Base-by-base conservation (phyloP, 1,284 basidiomycete species). In the Marasmius sp. region DNA sequence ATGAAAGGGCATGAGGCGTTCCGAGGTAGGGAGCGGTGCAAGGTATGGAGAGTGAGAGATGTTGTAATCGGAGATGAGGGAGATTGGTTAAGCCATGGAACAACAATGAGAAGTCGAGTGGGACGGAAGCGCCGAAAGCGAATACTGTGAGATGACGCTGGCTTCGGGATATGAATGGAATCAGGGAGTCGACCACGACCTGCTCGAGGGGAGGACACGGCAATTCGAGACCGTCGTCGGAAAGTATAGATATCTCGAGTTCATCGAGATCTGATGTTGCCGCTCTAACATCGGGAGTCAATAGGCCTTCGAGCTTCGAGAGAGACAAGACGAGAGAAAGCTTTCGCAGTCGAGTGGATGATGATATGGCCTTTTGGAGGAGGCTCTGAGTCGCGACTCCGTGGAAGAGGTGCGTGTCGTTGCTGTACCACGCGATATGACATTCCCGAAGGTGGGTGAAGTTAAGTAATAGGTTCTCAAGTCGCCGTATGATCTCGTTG, bases 21-120 rank as follows among this genome's bases (percentile, higher is more conserved):
- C 62, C 62, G 9, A 63, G 62, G 34, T 60, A 50, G 39, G 62
- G 62, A 12, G 36, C 39, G 12, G 39, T 33, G 33, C 49, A 57
- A 2, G 62, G 62, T 16, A 63, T 60, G 20, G 62, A 63, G 11
- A 63, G 54, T n/a, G 62, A 60, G 14, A 63, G 52, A 20, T 55
- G 51, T 36, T 57, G 57, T 16, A 63, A 51, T 7, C 43, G 38
- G 36, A 49, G 48, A n/a, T 60, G 10, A 10, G 11, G 16, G 6
- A 45, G 27, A 6, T 38, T n/a, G n/a, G 18, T 37, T 6, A 63
- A 39, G 22, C 47, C 43, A 38, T 37, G 10, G 43, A 63, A 63
- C 9, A 63, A 45, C 39, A 48, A 55, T 16, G 62, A 60, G 41
- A 57, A 53, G 53, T 63, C 58, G 22, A 60, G 48, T 9, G 62